These are phyloP conservation scores for Daldinia loculata DNA, from an alignment of 495 filamentous ascomycete genomes.

Conservation along the genomic window DNA sequence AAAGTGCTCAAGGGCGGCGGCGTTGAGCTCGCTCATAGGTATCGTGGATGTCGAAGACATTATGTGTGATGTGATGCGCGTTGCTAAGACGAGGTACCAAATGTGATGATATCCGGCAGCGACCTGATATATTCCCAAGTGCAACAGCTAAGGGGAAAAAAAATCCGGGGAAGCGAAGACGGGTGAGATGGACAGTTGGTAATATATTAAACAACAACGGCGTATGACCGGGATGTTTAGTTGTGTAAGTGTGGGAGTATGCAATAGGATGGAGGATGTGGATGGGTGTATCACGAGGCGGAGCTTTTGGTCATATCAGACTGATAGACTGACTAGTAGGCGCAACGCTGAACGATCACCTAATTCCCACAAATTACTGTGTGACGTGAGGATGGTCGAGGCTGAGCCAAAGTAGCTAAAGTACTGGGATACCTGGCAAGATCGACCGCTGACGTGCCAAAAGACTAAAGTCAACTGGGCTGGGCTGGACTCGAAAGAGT, in stretches of 20 bases:
- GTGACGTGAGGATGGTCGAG: slow-evolving; percentile 46
- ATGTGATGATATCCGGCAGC: slow-evolving; percentile 8
- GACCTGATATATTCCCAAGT: slow-evolving; percentile 17
- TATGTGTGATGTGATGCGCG: slow-evolving; percentile 33
- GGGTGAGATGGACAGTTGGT: slow-evolving; percentile 25
- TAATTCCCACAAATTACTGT: slow-evolving; percentile 32
- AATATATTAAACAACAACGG: slow-evolving; percentile 32
- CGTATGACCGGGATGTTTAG: slow-evolving; percentile 20
- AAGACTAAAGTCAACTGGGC: slow-evolving; percentile 25
- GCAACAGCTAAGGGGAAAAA: slow-evolving; percentile 21
- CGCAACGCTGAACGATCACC: slow-evolving; percentile 37
- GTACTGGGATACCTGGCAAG: slow-evolving; percentile 36
- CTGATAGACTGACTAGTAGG: slow-evolving; percentile 34
- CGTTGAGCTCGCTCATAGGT: slow-evolving; percentile 65
- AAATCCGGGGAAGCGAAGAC: slow-evolving; percentile 37
- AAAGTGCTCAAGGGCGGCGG: slow-evolving; percentile 88
- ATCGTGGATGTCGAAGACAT: slow-evolving; percentile 53
- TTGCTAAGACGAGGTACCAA: slow-evolving; percentile 18
- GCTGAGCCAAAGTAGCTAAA: slow-evolving; percentile 37
- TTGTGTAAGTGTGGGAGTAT: slow-evolving; percentile 21
- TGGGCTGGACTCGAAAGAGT: slow-evolving; percentile 34
- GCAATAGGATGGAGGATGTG: slow-evolving; percentile 29
- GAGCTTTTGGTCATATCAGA: slow-evolving; percentile 44
- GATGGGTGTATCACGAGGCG: slow-evolving; percentile 48
- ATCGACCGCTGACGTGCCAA: slow-evolving; percentile 46